Evolutionary conservation across 305 asterid species (phyloP).

Genomic region (Fraxinus angustifolia): DNA sequence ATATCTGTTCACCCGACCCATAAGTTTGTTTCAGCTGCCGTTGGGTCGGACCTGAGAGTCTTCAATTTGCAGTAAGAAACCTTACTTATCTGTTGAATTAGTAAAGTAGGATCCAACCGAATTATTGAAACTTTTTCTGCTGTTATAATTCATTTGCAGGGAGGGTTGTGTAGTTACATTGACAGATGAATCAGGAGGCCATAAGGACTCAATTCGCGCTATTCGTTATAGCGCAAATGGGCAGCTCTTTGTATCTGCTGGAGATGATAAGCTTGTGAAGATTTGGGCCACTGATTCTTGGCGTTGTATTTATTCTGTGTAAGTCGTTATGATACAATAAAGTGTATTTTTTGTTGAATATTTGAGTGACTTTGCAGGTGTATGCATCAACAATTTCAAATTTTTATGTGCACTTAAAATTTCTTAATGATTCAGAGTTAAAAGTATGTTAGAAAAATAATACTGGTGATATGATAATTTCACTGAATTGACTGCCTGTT

Average conservation of each 20-base stretch:
- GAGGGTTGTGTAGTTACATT: slow-evolving; percentile 46
- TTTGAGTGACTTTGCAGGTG: neutral
- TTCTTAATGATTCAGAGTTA: neutral
- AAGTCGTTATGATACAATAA: slow-evolving; percentile 30
- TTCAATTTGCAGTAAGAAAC: slow-evolving; percentile 58
- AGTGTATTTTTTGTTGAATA: neutral
- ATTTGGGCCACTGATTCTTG: slow-evolving; percentile 73
- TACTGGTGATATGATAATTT: neutral
- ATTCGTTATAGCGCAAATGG: slow-evolving; percentile 71
- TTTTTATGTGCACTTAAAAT: neutral
- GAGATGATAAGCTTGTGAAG: slow-evolving; percentile 90
- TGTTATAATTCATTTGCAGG: slow-evolving; percentile 36
- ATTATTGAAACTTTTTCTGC: neutral
- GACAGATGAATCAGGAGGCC: slow-evolving; percentile 52
- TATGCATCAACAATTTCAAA: neutral
- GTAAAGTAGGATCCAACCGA: neutral
- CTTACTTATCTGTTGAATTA: neutral
- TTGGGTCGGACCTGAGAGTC: slow-evolving; percentile 71
- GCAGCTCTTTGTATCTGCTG: slow-evolving; percentile 70
- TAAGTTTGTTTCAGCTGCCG: slow-evolving; percentile 50
- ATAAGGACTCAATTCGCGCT: slow-evolving; percentile 79
- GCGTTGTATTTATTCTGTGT: slow-evolving; percentile 71
- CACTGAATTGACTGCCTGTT: slow-evolving; percentile 9
- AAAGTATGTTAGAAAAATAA: neutral
- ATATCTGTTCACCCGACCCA: slow-evolving; percentile 71